Evolutionary conservation across 306 rosid genomes (phyloP).

Genomic region (Prunus fruticosa): DNA sequence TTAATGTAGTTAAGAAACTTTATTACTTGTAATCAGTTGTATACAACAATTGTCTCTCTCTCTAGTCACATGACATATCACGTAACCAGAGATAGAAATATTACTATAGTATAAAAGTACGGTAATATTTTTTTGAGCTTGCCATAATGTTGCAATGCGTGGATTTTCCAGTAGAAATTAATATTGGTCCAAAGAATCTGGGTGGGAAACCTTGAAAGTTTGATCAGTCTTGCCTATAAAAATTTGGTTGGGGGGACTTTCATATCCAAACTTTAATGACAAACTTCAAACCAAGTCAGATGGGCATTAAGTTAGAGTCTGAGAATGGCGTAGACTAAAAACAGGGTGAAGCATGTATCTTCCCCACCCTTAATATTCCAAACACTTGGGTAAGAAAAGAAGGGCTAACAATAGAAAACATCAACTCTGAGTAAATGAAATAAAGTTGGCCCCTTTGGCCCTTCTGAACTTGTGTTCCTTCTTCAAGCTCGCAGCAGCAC

Average conservation of each 20-base stretch:
- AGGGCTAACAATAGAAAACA: not conserved
- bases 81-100: too few species aligned
- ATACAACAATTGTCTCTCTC: too few species aligned
- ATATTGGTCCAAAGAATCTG: not conserved
- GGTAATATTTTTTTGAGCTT: not conserved
- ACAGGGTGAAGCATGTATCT: not conserved
- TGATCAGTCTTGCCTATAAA: not conserved
- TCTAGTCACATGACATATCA: too few species aligned
- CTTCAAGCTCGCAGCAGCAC: too few species aligned
- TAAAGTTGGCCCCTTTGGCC: not conserved
- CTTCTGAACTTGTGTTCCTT: too few species aligned
- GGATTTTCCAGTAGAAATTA: constrained; percentile 7
- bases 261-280: constrained; percentile 32
- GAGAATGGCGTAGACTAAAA: not conserved
- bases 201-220: constrained; percentile 7
- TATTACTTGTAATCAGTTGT: too few species aligned
- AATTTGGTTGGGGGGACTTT: constrained; percentile 28
- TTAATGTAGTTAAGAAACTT: too few species aligned
- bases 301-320: not conserved
- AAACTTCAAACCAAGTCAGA: constrained; percentile 8
- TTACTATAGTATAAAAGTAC: not conserved
- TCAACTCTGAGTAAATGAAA: not conserved
- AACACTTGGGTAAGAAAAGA: too few species aligned
- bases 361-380: not conserved
- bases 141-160: not conserved